Evolutionary conservation across 805 yeast species (phyloP), one percentile per base, ranked within the genome.

Genomic region (Saccharomycopsis sp.): DNA sequence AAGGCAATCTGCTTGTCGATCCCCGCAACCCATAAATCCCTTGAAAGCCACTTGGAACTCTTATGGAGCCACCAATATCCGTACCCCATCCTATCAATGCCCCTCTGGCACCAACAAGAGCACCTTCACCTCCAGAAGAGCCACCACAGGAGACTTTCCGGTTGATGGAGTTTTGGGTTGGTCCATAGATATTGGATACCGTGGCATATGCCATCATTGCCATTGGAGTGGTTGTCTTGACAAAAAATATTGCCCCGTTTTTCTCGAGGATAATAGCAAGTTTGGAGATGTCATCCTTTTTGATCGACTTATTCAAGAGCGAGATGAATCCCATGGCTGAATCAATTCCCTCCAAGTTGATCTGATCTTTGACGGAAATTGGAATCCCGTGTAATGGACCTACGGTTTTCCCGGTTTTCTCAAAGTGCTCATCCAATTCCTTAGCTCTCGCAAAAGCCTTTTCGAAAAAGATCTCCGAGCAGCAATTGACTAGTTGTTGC

Each of bases 51-150:
- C 87, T 84, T 2, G 90, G 90, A 7, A 76, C 79, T 60, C 90
- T 75, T 57, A 85, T 81, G 14, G 85, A 80, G 1, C 90, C 90
- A 59, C 90, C 90, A 61, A 85, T 84, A 66, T 85, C 90, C 24
- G 87, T 79, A 48, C 89, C 89, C 50, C 82, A 73, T 18, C 87
- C 91, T 50, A 85, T 62, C 1, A 82, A 79, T 18, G 87, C 80
- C 3, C 82, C 89, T 55, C 76, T 79, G 67, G 80, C 75, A 1
- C 79, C 81, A 55, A 83, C 79, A 60, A 81, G 67, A 0, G 87
- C 82, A 62, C 89, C 87, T 68, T 84, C 90, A 60, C 90, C 90
- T 46, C 87, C 85, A 2, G 87, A 81, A 0, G 87, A 81, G n/a
- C 90, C 90, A 62, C 90, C 89, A 1, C 86, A 76, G 18, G 86